These are phyloP conservation scores for Aspergillus biplanus DNA, from an alignment of 495 filamentous ascomycete genomes.

Conservation along the genomic window DNA sequence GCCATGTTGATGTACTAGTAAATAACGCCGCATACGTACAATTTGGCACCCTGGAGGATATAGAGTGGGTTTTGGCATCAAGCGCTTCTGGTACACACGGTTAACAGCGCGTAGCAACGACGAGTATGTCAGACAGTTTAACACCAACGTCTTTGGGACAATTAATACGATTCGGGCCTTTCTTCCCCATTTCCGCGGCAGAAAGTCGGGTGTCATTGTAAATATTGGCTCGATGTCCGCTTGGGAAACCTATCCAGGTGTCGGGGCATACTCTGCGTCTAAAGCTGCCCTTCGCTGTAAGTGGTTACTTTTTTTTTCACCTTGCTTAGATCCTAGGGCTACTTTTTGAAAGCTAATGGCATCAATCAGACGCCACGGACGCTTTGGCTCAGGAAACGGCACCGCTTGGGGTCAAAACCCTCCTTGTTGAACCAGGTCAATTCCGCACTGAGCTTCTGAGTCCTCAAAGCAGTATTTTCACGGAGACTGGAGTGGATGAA, in stretches of 20 bases:
- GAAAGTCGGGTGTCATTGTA: slow-evolving; percentile 4
- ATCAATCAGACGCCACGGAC: slow-evolving; percentile 9
- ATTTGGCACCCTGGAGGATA: slow-evolving; percentile 30
- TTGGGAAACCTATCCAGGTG: slow-evolving; percentile 6
- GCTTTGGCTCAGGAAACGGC: slow-evolving; percentile 7
- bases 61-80: neutral
- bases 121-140: slow-evolving; percentile 8
- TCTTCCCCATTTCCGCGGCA: slow-evolving; percentile 12
- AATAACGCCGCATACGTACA: slow-evolving; percentile 55
- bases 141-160: slow-evolving; percentile 14
- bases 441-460: slow-evolving; percentile 15
- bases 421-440: slow-evolving; percentile 16
- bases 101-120: slow-evolving; percentile 4
- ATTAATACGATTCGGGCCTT: slow-evolving; percentile 5
- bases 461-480: neutral
- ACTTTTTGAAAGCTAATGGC: neutral
- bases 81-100: neutral
- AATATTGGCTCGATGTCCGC: slow-evolving; percentile 12
- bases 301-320: neutral
- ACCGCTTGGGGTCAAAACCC: neutral
- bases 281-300: slow-evolving; percentile 13
- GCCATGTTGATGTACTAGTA: slow-evolving; percentile 53
- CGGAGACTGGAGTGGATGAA: neutral
- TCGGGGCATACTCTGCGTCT: slow-evolving; percentile 8
- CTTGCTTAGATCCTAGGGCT: neutral